Evolutionary conservation across 805 yeast species (phyloP).

Genomic region (Myxozyma neotropica): DNA sequence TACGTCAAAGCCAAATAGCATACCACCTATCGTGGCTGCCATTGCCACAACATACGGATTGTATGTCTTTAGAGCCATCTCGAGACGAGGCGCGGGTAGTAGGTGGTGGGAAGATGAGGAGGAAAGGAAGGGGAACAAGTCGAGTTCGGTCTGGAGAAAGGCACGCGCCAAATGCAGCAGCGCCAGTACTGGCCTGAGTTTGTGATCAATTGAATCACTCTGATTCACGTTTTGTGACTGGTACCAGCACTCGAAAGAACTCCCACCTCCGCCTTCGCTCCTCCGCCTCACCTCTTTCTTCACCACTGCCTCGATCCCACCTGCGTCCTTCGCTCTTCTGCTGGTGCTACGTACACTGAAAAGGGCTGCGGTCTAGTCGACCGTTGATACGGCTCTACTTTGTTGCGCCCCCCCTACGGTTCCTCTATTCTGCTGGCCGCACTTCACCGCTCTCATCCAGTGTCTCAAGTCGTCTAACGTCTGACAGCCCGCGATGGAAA

Average conservation of each 20-base stretch:
- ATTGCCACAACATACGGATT: constrained; percentile 60
- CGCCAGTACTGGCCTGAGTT: neutral
- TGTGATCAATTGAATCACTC: neutral
- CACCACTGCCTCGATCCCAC: neutral
- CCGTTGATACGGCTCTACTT: neutral
- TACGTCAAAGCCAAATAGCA: constrained; percentile 78
- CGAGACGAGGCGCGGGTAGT: neutral
- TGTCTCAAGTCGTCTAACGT: neutral
- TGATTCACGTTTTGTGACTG: neutral
- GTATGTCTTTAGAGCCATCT: constrained; percentile 43
- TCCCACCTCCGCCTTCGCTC: constrained; percentile 6
- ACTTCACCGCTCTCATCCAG: too few species aligned
- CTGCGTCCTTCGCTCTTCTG: neutral
- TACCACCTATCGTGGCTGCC: constrained; percentile 67
- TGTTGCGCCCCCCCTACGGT: neutral
- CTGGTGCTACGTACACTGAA: neutral
- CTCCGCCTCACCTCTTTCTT: neutral
- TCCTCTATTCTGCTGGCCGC: neutral
- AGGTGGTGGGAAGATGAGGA: neutral
- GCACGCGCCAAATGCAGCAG: constrained; percentile 5
- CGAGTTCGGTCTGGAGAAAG: neutral
- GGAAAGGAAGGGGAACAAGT: neutral
- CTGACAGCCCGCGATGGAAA: constrained; percentile 15
- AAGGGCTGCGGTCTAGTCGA: neutral
- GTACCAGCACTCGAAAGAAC: neutral